Conservation (phyloP, 495 filamentous ascomycete species). For the Penicillium antarcticum region DNA sequence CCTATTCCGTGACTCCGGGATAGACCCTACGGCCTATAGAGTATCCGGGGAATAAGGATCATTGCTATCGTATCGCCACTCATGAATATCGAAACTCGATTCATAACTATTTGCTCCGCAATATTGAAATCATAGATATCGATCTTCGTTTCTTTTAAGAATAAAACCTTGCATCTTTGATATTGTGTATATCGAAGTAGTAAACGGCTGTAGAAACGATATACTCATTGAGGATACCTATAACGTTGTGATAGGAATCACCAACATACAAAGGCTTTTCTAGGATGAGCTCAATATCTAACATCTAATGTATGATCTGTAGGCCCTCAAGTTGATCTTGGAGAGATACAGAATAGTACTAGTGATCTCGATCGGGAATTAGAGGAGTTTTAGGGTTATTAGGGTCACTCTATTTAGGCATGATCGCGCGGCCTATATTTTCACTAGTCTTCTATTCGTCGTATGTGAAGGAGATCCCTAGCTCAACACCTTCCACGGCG, state of each 20-base stretch:
- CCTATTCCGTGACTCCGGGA: constrained; percentile 6
- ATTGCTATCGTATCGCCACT: not conserved
- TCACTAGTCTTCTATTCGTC: constrained; percentile 8
- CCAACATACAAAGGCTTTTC: constrained; percentile 7
- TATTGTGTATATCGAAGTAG: constrained; percentile 9
- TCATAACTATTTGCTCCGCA: not conserved
- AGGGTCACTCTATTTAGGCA: not conserved
- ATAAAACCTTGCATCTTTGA: constrained; percentile 7
- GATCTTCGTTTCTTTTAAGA: constrained; percentile 2
- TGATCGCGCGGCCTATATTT: constrained; percentile 6
- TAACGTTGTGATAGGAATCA: constrained; percentile 1
- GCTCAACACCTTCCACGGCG: constrained; percentile 6
- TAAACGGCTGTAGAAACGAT: constrained; percentile 6
- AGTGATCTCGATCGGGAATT: constrained; percentile 2
- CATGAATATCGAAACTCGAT: constrained; percentile 4
- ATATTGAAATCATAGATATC: constrained; percentile 3
- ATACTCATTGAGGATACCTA: constrained; percentile 10
- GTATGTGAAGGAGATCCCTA: constrained; percentile 9
- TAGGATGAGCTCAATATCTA: constrained; percentile 9
- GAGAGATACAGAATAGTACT: constrained; percentile 5
- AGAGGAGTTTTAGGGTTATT: not conserved
- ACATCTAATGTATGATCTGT: constrained; percentile 6
- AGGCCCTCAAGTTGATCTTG: constrained; percentile 8
- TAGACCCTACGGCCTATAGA: constrained; percentile 5
- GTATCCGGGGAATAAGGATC: constrained; percentile 1